These are phyloP conservation scores for Arctostaphylos glauca DNA, from an alignment of 148 eudicot genomes.

Conservation along the genomic window DNA sequence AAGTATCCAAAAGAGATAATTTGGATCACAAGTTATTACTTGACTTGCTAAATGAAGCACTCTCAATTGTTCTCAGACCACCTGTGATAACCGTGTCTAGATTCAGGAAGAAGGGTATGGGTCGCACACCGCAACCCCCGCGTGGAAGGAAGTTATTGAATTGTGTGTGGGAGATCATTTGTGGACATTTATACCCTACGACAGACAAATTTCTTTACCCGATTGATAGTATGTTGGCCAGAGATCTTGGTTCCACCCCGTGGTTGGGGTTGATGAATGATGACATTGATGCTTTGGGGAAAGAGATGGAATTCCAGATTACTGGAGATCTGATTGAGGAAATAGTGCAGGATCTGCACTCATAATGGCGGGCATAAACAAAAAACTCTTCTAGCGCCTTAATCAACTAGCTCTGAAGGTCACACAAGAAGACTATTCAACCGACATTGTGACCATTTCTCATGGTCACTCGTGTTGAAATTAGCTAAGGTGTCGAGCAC, in stretches of 20 bases:
- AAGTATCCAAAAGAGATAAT: slow-evolving; percentile 25
- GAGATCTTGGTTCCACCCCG: slow-evolving; percentile 48
- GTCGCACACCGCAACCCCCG: slow-evolving; percentile 32
- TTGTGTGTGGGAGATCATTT: slow-evolving; percentile 58
- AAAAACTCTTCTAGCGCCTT: no score
- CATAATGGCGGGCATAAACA: slow-evolving; percentile 19
- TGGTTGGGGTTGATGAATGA: slow-evolving; percentile 63
- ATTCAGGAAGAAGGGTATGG: slow-evolving; percentile 44
- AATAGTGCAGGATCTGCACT: slow-evolving; percentile 46
- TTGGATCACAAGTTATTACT: slow-evolving; percentile 62
- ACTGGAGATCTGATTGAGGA: slow-evolving; percentile 62
- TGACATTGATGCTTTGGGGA: slow-evolving; percentile 54
- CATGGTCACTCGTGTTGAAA: neutral
- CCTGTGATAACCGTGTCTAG: slow-evolving; percentile 44
- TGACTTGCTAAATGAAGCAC: slow-evolving; percentile 74
- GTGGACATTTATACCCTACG: slow-evolving; percentile 46
- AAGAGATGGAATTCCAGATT: slow-evolving; percentile 57
- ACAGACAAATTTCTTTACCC: slow-evolving; percentile 36
- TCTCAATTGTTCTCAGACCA: slow-evolving; percentile 53
- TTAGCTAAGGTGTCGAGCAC: neutral
- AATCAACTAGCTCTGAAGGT: no score
- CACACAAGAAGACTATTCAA: no score
- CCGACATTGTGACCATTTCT: slow-evolving; percentile 8
- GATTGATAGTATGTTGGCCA: slow-evolving; percentile 58
- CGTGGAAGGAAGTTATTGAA: slow-evolving; percentile 60